phyloP scores from a whole-genome alignment of 176 grass and related monocot genomes.

The Carex parvula region DNA sequence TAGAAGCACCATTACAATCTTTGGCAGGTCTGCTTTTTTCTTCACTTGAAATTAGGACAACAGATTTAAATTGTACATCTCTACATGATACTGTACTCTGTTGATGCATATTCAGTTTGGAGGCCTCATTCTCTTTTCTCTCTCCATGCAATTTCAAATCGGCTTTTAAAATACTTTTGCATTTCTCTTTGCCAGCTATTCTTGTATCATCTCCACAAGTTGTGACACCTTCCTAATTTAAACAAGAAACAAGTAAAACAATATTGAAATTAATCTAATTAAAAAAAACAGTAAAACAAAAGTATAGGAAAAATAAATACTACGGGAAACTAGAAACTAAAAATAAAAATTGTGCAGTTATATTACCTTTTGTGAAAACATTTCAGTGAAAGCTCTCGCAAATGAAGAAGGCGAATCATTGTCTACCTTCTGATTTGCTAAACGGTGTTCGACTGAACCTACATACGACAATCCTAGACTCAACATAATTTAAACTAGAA shows the following conservation, averaged over 20 bases:
- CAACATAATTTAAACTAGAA: background rate
- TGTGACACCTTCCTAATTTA: constrained; percentile 54
- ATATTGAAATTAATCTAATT: constrained; percentile 30
- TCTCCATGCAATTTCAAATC: constrained; percentile 29
- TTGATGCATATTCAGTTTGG: constrained; percentile 11
- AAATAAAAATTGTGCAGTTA: background rate
- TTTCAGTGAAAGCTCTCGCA: constrained; percentile 23
- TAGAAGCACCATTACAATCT: background rate
- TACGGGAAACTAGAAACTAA: background rate
- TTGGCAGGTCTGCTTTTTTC: constrained; percentile 38
- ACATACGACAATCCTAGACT: constrained; percentile 22
- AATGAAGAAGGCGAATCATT: constrained; percentile 43
- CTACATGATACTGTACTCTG: constrained; percentile 24
- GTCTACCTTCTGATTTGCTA: constrained; percentile 32
- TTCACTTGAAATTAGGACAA: constrained; percentile 30
- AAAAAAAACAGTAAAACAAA: constrained; percentile 21
- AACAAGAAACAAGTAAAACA: constrained; percentile 38
- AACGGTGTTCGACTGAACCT: constrained; percentile 38
- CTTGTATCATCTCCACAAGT: constrained; percentile 37
- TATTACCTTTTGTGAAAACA: constrained; percentile 38
- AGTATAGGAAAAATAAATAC: background rate
- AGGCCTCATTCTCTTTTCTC: constrained; percentile 29
- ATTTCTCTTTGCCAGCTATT: constrained; percentile 5
- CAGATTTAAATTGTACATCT: constrained; percentile 36
- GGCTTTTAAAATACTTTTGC: constrained; percentile 29